phyloP scores from a whole-genome alignment of 257 asterid species.

The Gentiana straminea region DNA sequence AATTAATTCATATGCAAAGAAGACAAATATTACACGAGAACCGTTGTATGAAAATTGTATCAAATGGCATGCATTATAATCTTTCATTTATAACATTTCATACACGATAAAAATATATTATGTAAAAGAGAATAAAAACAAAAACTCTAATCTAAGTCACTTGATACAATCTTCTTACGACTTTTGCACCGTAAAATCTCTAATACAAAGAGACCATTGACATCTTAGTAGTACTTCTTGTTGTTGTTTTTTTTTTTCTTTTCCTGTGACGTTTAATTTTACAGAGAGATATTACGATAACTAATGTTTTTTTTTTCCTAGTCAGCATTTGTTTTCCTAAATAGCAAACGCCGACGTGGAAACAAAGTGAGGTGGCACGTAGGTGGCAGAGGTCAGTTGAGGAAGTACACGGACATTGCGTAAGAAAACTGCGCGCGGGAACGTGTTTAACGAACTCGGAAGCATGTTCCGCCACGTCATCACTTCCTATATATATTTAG shows the following conservation, averaged over 20 bases:
- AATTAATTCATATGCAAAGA: too few relatives aligned
- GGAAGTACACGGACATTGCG: slow-evolving; percentile 5
- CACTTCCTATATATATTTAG: background rate
- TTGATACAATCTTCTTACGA: too few relatives aligned
- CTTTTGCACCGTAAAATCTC: too few relatives aligned
- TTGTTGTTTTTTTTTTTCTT: background rate
- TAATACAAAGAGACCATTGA: too few relatives aligned
- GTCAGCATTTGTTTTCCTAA: background rate
- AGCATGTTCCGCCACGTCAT: slow-evolving; percentile 17
- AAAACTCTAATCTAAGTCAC: too few relatives aligned
- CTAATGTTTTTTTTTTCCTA: background rate
- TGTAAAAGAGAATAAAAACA: too few relatives aligned
- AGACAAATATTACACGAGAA: too few relatives aligned
- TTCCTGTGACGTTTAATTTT: too few relatives aligned
- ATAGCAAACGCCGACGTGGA: slow-evolving; percentile 9
- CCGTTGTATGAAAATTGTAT: too few relatives aligned
- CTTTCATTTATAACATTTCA: too few relatives aligned
- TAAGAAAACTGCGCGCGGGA: slow-evolving; percentile 18
- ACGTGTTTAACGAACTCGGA: slow-evolving; percentile 17
- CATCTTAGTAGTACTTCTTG: background rate
- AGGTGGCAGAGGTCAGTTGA: slow-evolving; percentile 4
- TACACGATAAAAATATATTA: too few relatives aligned
- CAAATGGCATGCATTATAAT: too few relatives aligned
- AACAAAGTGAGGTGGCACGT: slow-evolving; percentile 11
- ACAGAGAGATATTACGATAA: background rate